Evolutionary conservation across 2,329 filamentous ascomycete species (phyloP).

Genomic region (Cercospora sojina): DNA sequence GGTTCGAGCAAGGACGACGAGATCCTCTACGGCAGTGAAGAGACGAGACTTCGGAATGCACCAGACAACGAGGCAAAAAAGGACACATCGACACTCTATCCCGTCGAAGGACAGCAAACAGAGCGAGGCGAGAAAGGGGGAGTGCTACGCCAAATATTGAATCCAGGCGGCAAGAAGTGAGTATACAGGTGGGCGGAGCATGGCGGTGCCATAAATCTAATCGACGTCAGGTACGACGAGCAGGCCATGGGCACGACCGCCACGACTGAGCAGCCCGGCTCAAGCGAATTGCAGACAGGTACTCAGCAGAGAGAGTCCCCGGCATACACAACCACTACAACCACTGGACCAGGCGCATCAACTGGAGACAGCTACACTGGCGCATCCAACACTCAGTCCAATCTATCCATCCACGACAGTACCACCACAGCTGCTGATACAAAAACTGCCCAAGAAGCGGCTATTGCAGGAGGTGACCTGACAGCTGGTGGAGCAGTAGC

Average conservation of each 20-base stretch:
- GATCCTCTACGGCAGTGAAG: slow-evolving; percentile 37
- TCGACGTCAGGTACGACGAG: slow-evolving; percentile 24
- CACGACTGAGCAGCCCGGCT: background rate
- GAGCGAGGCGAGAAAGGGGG: slow-evolving; percentile 22
- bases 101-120: slow-evolving; percentile 7
- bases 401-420: too few relatives aligned
- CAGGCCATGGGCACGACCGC: slow-evolving; percentile 22
- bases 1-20: slow-evolving; percentile 40
- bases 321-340: background rate
- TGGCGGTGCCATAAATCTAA: background rate
- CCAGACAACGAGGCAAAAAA: slow-evolving; percentile 14
- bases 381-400: background rate
- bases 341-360: background rate
- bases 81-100: slow-evolving; percentile 13
- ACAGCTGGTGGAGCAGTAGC: background rate
- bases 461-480: background rate
- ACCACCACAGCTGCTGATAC: slow-evolving; percentile 2
- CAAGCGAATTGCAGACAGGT: background rate
- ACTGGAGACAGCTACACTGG: slow-evolving; percentile 3
- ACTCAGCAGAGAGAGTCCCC: background rate
- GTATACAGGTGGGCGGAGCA: background rate
- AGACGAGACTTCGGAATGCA: slow-evolving; percentile 8
- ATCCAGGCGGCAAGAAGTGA: slow-evolving; percentile 24
- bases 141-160: slow-evolving; percentile 24
- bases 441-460: background rate